Percentiles rank a stretch among this genome's conserved stretches.
Evolutionary conservation across 2,329 filamentous ascomycete genomes (phyloP).

Genomic region (Rhinocladiella similis): DNA sequence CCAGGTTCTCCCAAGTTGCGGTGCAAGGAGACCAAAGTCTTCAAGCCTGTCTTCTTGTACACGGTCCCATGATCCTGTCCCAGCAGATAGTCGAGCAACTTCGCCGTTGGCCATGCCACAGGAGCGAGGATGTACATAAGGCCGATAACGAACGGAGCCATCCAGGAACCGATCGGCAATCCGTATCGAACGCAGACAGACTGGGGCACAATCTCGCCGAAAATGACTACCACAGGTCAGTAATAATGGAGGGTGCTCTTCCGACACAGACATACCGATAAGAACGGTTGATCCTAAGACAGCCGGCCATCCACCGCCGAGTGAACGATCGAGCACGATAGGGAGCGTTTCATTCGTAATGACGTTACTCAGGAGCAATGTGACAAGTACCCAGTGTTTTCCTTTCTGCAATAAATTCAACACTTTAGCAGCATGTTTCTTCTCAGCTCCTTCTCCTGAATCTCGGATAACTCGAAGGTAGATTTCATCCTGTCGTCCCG

Average conservation of each 20-base stretch:
- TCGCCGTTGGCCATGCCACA: slow-evolving; percentile 90
- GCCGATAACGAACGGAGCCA: slow-evolving; percentile 80
- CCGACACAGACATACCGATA: slow-evolving; percentile 66
- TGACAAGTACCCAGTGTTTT: slow-evolving; percentile 98
- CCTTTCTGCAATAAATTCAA: slow-evolving; percentile 77
- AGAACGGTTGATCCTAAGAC: slow-evolving; percentile 89
- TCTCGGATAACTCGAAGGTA: slow-evolving; percentile 93
- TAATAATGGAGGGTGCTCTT: neutral
- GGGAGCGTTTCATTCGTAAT: slow-evolving; percentile 97
- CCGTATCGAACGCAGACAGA: slow-evolving; percentile 96
- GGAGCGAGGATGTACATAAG: slow-evolving; percentile 93
- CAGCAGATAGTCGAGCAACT: slow-evolving; percentile 88
- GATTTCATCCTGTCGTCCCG: slow-evolving; percentile 71
- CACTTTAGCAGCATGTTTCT: slow-evolving; percentile 80
- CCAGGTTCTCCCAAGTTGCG: slow-evolving; percentile 81
- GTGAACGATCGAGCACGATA: slow-evolving; percentile 88
- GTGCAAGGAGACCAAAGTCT: slow-evolving; percentile 93
- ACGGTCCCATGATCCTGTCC: slow-evolving; percentile 94
- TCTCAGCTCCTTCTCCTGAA: slow-evolving; percentile 81
- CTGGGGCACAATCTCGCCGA: slow-evolving; percentile 94
- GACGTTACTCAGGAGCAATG: slow-evolving; percentile 89
- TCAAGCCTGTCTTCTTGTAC: slow-evolving; percentile 97
- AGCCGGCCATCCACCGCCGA: slow-evolving; percentile 92
- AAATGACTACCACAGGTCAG: slow-evolving; percentile 69
- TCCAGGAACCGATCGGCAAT: slow-evolving; percentile 89